Conservation (phyloP, 768 basidiomycete genomes). For the Tricholoma bakamatsutake region DNA sequence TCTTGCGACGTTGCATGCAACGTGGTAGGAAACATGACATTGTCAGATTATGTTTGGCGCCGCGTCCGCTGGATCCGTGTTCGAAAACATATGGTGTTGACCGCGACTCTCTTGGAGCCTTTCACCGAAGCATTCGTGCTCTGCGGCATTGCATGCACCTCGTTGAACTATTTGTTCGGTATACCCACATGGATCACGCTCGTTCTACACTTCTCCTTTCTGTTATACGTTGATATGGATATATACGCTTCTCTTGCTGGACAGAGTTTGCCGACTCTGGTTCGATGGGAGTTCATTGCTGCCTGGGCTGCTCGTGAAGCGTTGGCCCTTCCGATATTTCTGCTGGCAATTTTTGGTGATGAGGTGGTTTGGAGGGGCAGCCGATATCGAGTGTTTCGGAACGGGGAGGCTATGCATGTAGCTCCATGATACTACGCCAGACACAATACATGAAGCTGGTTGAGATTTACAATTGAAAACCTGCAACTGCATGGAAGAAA, state of each 20-base stretch:
- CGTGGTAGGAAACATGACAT: constrained; percentile 81
- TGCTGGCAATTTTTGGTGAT: constrained; percentile 74
- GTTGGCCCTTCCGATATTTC: constrained; percentile 84
- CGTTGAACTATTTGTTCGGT: constrained; percentile 44
- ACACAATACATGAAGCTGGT: background rate
- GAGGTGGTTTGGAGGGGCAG: constrained; percentile 86
- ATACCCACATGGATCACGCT: constrained; percentile 51
- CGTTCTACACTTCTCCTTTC: constrained; percentile 54
- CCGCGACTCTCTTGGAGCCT: constrained; percentile 86
- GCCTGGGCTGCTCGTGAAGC: constrained; percentile 82
- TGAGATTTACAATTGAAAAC: background rate
- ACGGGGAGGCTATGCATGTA: constrained; percentile 59
- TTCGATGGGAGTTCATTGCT: constrained; percentile 53
- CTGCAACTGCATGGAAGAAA: background rate
- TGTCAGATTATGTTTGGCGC: constrained; percentile 81
- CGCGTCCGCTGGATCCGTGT: constrained; percentile 97
- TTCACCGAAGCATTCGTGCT: constrained; percentile 83
- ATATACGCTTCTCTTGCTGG: constrained; percentile 76
- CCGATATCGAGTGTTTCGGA: constrained; percentile 64
- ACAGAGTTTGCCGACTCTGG: constrained; percentile 45
- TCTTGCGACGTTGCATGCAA: constrained; percentile 90
- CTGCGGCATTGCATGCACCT: constrained; percentile 56
- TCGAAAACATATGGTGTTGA: constrained; percentile 86
- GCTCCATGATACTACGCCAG: background rate
- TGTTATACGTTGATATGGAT: constrained; percentile 78